Conservation (phyloP, 164 flowering plant species). For the Aristolochia fimbriata region DNA sequence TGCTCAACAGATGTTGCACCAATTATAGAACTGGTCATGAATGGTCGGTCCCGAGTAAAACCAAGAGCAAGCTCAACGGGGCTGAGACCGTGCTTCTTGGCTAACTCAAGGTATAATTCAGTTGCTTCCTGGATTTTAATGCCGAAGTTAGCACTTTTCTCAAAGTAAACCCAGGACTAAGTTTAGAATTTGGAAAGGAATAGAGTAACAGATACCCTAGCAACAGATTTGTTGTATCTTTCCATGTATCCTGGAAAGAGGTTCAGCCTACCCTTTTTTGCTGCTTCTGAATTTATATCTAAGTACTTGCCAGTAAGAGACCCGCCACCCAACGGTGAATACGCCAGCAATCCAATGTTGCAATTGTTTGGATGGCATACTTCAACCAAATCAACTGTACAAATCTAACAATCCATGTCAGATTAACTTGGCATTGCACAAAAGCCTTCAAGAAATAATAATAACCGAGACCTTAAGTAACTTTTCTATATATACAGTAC, state of each 20-base stretch:
- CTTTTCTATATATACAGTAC: neutral
- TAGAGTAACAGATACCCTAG: constrained; percentile 42
- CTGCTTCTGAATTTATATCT: constrained; percentile 63
- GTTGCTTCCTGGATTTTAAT: constrained; percentile 70
- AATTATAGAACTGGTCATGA: constrained; percentile 81
- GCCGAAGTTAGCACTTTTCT: neutral
- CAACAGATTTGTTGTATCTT: constrained; percentile 72
- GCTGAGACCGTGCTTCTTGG: constrained; percentile 63
- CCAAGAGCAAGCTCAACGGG: constrained; percentile 80
- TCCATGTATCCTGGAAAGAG: constrained; percentile 95
- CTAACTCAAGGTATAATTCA: constrained; percentile 42
- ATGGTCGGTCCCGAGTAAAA: constrained; percentile 80
- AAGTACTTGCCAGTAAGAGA: constrained; percentile 71
- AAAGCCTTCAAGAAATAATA: neutral
- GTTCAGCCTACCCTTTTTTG: constrained; percentile 69
- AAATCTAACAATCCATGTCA: neutral
- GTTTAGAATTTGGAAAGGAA: neutral
- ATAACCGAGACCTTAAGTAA: neutral
- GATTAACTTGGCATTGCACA: neutral
- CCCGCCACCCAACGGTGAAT: constrained; percentile 90
- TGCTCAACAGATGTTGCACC: constrained; percentile 88
- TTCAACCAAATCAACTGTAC: constrained; percentile 87
- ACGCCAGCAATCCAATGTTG: constrained; percentile 80
- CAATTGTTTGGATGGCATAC: constrained; percentile 91
- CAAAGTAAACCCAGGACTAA: neutral